Percentiles rank a stretch among this genome's conserved stretches.
Conservation (phyloP, 495 filamentous ascomycete species). For the Trichoderma erinaceum region DNA sequence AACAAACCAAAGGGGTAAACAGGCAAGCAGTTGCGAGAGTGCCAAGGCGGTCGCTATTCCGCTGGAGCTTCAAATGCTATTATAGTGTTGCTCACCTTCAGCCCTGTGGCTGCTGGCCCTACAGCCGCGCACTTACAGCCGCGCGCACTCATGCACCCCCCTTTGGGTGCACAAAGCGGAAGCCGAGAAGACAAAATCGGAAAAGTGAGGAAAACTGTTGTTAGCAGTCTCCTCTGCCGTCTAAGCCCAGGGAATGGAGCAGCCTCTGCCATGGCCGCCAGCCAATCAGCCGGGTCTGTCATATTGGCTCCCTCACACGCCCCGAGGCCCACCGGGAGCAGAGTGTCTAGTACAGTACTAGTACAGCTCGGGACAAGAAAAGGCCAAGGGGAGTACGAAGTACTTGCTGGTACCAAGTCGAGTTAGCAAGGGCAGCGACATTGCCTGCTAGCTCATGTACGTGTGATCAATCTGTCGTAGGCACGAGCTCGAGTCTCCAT, state of each 20-base stretch:
- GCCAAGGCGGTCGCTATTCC: neutral
- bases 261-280: neutral
- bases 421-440: neutral
- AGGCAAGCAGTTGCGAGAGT: neutral
- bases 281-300: constrained; percentile 5
- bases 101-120: constrained; percentile 11
- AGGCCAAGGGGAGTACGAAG: neutral
- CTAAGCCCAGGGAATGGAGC: neutral
- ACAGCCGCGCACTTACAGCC: neutral
- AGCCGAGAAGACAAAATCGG: neutral
- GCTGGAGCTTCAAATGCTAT: neutral
- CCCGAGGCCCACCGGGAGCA: neutral
- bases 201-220: neutral
- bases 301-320: neutral
- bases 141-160: no score
- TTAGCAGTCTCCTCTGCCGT: neutral
- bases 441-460: neutral
- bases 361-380: neutral
- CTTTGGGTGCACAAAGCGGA: neutral
- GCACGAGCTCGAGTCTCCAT: neutral
- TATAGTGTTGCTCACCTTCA: neutral
- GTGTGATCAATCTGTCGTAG: neutral
- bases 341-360: neutral
- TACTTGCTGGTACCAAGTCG: neutral
- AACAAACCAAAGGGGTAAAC: neutral